Conservation (phyloP, 1,139 yeast genomes). For the Lodderomyces oxycetoniae region DNA sequence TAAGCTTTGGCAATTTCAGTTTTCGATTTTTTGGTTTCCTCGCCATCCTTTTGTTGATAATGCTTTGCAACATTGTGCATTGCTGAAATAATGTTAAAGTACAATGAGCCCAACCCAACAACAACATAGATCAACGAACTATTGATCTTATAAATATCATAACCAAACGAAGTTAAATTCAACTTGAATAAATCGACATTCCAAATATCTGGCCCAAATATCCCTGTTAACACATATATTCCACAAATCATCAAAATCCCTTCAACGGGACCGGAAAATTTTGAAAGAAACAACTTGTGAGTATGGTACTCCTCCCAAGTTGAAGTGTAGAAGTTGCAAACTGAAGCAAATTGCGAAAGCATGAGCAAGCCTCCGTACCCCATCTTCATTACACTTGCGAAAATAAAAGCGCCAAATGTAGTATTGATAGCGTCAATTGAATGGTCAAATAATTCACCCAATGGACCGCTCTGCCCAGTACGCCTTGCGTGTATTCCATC, state of each 20-base stretch:
- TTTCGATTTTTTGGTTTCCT: conserved; percentile 18
- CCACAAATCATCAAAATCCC: conserved; percentile 68
- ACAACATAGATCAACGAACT: conserved; percentile 42
- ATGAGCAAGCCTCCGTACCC: conserved; percentile 65
- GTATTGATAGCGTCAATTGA: conserved; percentile 91
- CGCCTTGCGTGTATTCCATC: conserved; percentile 93
- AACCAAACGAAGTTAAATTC: conserved; percentile 32
- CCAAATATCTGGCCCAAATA: conserved; percentile 72
- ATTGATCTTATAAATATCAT: conserved; percentile 23
- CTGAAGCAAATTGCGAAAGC: conserved; percentile 67
- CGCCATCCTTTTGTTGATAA: conserved; percentile 29
- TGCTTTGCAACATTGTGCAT: conserved; percentile 60
- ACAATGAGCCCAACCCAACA: conserved; percentile 52
- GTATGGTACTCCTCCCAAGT: conserved; percentile 98
- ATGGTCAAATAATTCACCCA: conserved; percentile 93
- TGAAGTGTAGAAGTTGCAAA: conserved; percentile 78
- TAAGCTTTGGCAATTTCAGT: conserved; percentile 43
- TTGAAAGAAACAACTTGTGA: conserved; percentile 72
- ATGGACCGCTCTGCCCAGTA: conserved; percentile 91
- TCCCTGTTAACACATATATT: conserved; percentile 58
- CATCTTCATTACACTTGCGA: conserved; percentile 67
- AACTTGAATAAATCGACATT: conserved; percentile 30
- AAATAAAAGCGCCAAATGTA: conserved; percentile 68
- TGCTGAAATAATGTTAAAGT: conserved; percentile 71
- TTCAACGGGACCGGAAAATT: conserved; percentile 92